Evolutionary conservation across 2,329 filamentous ascomycete species (phyloP), one percentile per base, ranked within the genome.

Genomic region (Colletotrichum sp.): DNA sequence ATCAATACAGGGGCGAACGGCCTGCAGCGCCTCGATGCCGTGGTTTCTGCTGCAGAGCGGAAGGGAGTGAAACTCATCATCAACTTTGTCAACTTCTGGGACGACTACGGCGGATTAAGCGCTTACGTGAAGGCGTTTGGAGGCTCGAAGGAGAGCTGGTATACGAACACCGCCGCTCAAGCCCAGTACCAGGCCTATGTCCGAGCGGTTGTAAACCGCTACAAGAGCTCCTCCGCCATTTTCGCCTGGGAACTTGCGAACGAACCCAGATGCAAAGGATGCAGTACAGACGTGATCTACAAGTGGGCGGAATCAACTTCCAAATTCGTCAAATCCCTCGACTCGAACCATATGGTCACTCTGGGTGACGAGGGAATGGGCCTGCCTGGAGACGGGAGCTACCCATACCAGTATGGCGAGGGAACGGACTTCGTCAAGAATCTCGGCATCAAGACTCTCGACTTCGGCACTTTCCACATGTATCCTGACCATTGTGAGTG

Each of bases 41-140:
- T 94, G 2, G 92, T 94, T 64, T 81, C 87, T 26, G 86, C 89
- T 0, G 92, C 92, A 2, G 91, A 92, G 82, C 85, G 86, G 57
- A 86, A 90, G 70, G 90, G 89, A 5, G 87, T 94, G 79, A 93
- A 93, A 81, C 84, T 94, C 15, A 92, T 94, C 77, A 89, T 92
- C 81, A 90, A 91, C 78, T 91, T 93, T 36, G 90, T 93, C 59
- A 94, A 94, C 83, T 92, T 93, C 83, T 94, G 92, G 74, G 85
- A 86, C 55, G 92, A 94, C 79, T 93, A 92, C 34, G 93, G 92
- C 21, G 92, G 93, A 30, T 93, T 94, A 81, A 85, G 86, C 16
- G 90, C 91, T 18, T 94, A 93, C 80, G 87, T 89, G 55, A 86
- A 83, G 8, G 90, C 89, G 8, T 93, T 91, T 76, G 91, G 91